Evolutionary conservation across 305 asterid species (phyloP).

Genomic region (Fraxinus angustifolia): DNA sequence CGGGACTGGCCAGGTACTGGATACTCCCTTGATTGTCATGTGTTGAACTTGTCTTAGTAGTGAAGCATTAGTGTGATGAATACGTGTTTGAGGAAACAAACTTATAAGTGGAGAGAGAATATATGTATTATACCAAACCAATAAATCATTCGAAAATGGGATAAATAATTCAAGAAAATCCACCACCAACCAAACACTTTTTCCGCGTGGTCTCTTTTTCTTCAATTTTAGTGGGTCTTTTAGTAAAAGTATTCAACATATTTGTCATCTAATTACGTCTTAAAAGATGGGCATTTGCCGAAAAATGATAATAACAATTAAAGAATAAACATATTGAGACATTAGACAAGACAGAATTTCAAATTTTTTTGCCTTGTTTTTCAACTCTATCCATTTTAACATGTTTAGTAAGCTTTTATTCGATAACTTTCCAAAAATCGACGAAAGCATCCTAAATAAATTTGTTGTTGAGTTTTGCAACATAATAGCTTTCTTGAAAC

Average conservation of each 20-base stretch:
- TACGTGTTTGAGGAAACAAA: background rate
- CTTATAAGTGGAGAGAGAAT: background rate
- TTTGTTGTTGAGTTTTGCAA: no score
- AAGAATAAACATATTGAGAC: background rate
- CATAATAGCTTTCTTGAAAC: no score
- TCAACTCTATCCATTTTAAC: background rate
- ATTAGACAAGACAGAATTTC: background rate
- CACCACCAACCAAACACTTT: background rate
- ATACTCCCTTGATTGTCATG: background rate
- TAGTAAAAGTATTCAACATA: background rate
- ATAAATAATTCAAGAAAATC: background rate
- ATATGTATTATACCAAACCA: background rate
- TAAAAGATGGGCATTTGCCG: background rate
- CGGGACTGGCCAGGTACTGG: no score
- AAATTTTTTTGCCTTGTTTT: background rate
- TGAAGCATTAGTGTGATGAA: background rate
- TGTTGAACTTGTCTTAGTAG: background rate
- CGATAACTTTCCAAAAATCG: no score
- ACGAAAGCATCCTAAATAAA: no score
- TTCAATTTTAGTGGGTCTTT: background rate
- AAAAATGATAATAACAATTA: background rate
- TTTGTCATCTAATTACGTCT: constrained; percentile 16
- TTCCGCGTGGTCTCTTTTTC: constrained; percentile 14
- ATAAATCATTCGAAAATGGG: background rate
- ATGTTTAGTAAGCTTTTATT: no score